These are phyloP conservation scores for Erythrobasidium hasegawianum DNA, from an alignment of 1,284 basidiomycete species.

Conservation along the genomic window DNA sequence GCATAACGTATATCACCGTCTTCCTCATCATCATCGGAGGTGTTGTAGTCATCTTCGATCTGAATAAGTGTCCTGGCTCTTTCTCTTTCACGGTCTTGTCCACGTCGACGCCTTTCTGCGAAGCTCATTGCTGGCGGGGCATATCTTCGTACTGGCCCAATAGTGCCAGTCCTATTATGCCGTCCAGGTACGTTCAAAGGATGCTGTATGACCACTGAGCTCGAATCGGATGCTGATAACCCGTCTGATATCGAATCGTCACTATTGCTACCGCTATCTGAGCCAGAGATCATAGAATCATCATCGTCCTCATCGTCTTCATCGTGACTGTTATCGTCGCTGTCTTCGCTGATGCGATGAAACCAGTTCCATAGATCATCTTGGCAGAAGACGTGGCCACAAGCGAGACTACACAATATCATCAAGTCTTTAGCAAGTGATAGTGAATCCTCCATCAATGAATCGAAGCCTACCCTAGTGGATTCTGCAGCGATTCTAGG, in stretches of 20 bases:
- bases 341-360: slow-evolving; percentile 21
- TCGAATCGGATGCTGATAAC: not conserved
- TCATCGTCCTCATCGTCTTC: slow-evolving; percentile 6
- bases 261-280: not conserved
- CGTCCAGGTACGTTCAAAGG: too few species aligned
- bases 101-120: too few species aligned
- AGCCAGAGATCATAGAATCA: too few species aligned
- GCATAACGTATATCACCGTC: too few species aligned
- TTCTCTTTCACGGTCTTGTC: too few species aligned
- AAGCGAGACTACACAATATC: slow-evolving; percentile 14
- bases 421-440: too few species aligned
- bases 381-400: slow-evolving; percentile 40
- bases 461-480: slow-evolving; percentile 34
- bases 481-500: slow-evolving; percentile 36
- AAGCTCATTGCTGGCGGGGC: too few species aligned
- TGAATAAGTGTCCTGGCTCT: not conserved
- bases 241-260: not conserved
- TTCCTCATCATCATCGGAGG: not conserved
- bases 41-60: slow-evolving; percentile 24
- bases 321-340: not conserved
- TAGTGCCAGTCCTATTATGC: too few species aligned
- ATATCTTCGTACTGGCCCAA: too few species aligned
- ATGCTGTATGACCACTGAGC: not conserved
- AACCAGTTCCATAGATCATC: slow-evolving; percentile 40
- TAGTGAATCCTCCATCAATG: too few species aligned